Base-by-base conservation (phyloP, 2,329 filamentous ascomycete genomes). In the Ophiocordyceps polyrhachis-furcata region DNA sequence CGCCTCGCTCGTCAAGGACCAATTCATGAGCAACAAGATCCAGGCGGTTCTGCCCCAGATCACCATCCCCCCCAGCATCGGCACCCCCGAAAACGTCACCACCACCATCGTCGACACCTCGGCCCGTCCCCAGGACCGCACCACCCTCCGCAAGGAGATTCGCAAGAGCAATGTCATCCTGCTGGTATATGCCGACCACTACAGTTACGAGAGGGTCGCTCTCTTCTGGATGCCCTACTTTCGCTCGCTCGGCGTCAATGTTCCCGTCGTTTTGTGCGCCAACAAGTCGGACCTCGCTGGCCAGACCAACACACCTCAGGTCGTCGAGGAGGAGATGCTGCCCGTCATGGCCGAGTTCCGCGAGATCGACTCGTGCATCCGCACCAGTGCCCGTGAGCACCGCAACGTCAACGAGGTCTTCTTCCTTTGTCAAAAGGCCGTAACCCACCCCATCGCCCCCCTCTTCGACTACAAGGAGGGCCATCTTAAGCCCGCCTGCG, bases 201-300 rank as follows among this genome's bases (percentile, higher is more conserved):
- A 98, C 68, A 96, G 88, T 71, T 98, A 96, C 66, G 91, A 98
- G 60, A 74, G 91, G 35, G 88, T 98, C 4, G 91, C 89, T 4
- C 70, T 98, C 41, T 98, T 96, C 63, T 98, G 91, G 91, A 83
- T 98, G 75, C 91, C 91, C 12, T 93, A 95, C 63, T 96, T 98
- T 58, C 83, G 91, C 49, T 94, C 88, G 4, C 74, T 98, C 37
- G 91, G 91, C n/a, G 91, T 98, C 58, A 98, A 98, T 59, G 87
- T 98, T 20, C 91, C 91, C 0, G 91, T 98, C 12, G 88, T 98
- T 41, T 68, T 98, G 46, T 96, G 91, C 57, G 87, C 91, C 57
- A 96, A 96, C 69, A 98, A 98, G 63, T 85, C 86, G n/a, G 91
- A 98, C 55, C 69, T 95, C 45, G 76, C 78, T 3, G 75, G 74